Evolutionary conservation across 129 eudicot species (phyloP).

Genomic region (Flaveria robusta): DNA sequence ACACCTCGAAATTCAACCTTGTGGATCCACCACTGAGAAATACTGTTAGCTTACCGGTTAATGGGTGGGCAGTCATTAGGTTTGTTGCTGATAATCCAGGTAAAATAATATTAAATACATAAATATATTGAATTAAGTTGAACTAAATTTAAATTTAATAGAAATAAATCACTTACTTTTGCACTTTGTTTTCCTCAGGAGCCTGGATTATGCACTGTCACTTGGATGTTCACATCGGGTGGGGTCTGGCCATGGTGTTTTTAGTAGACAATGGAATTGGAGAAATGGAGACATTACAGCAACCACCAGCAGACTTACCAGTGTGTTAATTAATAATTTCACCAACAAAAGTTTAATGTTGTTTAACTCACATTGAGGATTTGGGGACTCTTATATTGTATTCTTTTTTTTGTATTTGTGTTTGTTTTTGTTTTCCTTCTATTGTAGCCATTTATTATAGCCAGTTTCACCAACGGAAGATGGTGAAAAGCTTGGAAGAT

Average conservation of each 20-base stretch:
- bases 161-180: background rate
- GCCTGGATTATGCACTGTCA: conserved; percentile 95
- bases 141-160: background rate
- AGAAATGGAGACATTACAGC: conserved; percentile 53
- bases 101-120: conserved; percentile 5
- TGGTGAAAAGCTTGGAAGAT: conserved; percentile 27
- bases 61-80: conserved; percentile 89
- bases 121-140: background rate
- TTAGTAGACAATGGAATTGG: conserved; percentile 78
- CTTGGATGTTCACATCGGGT: conserved; percentile 92
- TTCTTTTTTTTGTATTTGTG: conserved; percentile 20
- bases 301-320: conserved; percentile 78
- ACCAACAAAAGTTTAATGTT: conserved; percentile 29
- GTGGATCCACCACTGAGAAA: conserved; percentile 92
- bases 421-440: conserved; percentile 23
- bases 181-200: conserved; percentile 43
- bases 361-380: conserved; percentile 54
- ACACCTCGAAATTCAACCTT: conserved; percentile 80
- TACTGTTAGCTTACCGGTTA: conserved; percentile 75
- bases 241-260: conserved; percentile 92
- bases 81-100: conserved; percentile 99
- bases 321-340: conserved; percentile 45
- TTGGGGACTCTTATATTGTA: conserved; percentile 17
- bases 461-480: conserved; percentile 25
- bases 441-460: conserved; percentile 26